phyloP scores from a whole-genome alignment of 2,329 filamentous ascomycete genomes.

The Metarhizium guizhouense region DNA sequence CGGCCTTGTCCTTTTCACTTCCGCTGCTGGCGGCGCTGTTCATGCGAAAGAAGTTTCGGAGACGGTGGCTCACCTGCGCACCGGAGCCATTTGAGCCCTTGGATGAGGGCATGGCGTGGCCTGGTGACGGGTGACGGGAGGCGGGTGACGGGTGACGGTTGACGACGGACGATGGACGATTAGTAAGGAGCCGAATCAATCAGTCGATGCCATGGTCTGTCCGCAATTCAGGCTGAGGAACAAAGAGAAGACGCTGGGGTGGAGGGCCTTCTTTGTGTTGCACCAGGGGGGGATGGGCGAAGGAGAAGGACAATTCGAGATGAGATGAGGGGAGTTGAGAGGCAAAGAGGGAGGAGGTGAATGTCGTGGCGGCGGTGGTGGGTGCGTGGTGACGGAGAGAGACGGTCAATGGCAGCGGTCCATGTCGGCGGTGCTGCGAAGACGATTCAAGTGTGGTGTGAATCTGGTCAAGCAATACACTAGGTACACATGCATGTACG shows the following conservation, averaged over 20 bases:
- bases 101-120: conserved; percentile 39
- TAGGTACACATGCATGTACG: too few species aligned
- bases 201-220: conserved; percentile 30
- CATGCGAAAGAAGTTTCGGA: conserved; percentile 66
- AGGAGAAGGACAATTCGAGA: neutral
- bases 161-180: neutral
- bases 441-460: too few species aligned
- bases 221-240: conserved; percentile 5
- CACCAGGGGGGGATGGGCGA: neutral
- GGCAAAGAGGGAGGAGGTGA: neutral
- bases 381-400: neutral
- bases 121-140: conserved; percentile 3
- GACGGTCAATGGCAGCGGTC: neutral
- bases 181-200: conserved; percentile 14
- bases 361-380: neutral
- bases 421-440: too few species aligned
- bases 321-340: neutral
- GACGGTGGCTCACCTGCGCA: conserved; percentile 56
- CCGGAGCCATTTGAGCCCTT: conserved; percentile 43
- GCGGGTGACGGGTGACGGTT: neutral
- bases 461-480: too few species aligned
- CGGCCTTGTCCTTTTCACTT: conserved; percentile 25
- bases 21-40: conserved; percentile 36
- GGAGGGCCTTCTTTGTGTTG: neutral
- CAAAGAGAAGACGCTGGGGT: neutral